Base-by-base conservation (phyloP, 768 basidiomycete species). In the Lyophyllum shimeji region DNA sequence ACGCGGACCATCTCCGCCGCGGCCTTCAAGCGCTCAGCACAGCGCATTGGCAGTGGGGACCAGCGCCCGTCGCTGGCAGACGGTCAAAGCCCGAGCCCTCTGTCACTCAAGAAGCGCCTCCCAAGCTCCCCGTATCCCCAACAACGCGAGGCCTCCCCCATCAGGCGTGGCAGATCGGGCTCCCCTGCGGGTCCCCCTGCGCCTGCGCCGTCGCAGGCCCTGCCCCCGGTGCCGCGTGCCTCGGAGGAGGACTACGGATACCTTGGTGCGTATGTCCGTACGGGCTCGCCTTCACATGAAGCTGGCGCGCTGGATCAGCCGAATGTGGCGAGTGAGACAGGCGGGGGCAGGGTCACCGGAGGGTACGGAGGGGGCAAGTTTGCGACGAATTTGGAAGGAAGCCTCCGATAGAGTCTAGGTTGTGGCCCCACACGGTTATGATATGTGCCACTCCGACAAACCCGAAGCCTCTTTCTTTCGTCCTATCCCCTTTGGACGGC, bases 1-100 rank as follows among this genome's bases (percentile, higher is more conserved):
- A 65, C 79, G 13, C 78, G 85, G 42, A 92, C 82, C 53, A 90
- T 92, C 50, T 82, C 87, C 2, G 89, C 89, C 0, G 86, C 88
- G 5, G 89, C 89, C 23, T 92, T 92, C 70, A 82, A 79, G 63
- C 75, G 86, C 25, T 83, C 78, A 29, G 74, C 61, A 13, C 34
- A 37, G 1, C 74, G 75, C 20, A 66, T 69, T 37, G 60, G 64
- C 31, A 72, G 68, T 44, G 46, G 43, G 44, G 64, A 69, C 13
- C 58, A 53, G 29, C 47, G 64, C 15, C 37, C 60, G n/a, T 66
- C 66, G 8, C 64, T 71, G 7, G 73, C 72, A 21, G 84, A 83
- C 20, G 12, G 9, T 23, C 2, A 24, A 17, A 44, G 40, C 47
- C 76, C 74, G 50, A 78, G 66, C 37, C 83, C 82, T 37, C 57